Evolutionary conservation across 1,139 yeast species (phyloP).

Genomic region (Nakaseomyces glabratus): DNA sequence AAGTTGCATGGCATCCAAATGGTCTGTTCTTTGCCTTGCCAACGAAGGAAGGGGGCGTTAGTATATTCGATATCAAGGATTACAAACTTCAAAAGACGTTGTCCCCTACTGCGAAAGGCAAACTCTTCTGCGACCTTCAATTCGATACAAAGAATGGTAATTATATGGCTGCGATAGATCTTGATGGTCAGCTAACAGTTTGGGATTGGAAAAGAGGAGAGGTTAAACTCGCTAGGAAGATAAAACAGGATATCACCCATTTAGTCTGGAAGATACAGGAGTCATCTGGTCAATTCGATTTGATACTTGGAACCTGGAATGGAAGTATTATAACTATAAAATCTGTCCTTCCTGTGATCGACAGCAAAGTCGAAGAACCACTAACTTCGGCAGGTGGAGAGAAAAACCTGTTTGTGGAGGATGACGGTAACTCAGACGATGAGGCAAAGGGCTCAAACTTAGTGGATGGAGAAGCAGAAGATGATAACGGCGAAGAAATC

Average conservation of each 20-base stretch:
- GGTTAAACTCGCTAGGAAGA: constrained; percentile 23
- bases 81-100: constrained; percentile 20
- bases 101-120: constrained; percentile 23
- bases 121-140: constrained; percentile 40
- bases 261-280: constrained; percentile 29
- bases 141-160: constrained; percentile 52
- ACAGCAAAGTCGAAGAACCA: constrained; percentile 8
- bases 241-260: constrained; percentile 28
- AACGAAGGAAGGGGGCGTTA: constrained; percentile 32
- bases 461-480: constrained; percentile 16
- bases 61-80: constrained; percentile 21
- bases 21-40: constrained; percentile 61
- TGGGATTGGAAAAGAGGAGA: constrained; percentile 41
- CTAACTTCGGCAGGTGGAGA: constrained; percentile 6
- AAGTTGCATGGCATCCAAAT: constrained; percentile 51
- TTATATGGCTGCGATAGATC: constrained; percentile 46
- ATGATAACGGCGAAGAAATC: constrained; percentile 26
- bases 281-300: constrained; percentile 21
- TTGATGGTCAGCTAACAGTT: constrained; percentile 43
- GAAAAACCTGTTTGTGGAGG: constrained; percentile 20
- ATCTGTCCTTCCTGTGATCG: constrained; percentile 25
- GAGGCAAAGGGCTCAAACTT: constrained; percentile 23
- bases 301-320: constrained; percentile 43
- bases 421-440: constrained; percentile 30
- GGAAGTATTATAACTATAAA: constrained; percentile 42